These are phyloP conservation scores for Podaxis rugospora DNA, from an alignment of 768 basidiomycete species.

Conservation along the genomic window DNA sequence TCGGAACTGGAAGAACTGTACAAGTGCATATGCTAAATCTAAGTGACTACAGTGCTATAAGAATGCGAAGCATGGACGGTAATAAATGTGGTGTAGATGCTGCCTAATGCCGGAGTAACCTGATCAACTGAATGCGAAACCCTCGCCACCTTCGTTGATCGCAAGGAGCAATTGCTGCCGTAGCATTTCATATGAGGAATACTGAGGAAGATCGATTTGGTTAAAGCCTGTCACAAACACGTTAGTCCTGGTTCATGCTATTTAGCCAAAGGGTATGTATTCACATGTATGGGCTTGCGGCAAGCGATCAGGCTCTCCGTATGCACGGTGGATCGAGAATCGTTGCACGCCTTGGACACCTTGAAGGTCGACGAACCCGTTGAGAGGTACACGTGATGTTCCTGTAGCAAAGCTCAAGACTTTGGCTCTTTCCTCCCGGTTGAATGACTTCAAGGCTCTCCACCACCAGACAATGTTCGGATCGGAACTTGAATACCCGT, in stretches of 20 bases:
- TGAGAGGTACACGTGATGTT: conserved; percentile 88
- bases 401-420: conserved; percentile 97
- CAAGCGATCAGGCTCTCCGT: conserved; percentile 78
- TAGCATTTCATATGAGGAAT: conserved; percentile 95
- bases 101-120: conserved; percentile 26
- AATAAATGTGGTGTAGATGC: conserved; percentile 7
- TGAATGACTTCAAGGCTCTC: conserved; percentile 96
- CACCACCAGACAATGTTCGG: conserved; percentile 99
- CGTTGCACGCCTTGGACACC: conserved; percentile 91
- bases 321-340: conserved; percentile 94
- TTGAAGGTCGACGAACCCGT: conserved; percentile 93
- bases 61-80: conserved; percentile 6
- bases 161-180: conserved; percentile 86
- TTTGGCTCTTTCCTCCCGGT: conserved; percentile 93
- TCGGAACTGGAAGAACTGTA: conserved; percentile 6
- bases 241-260: neutral
- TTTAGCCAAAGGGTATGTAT: conserved; percentile 18
- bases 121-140: conserved; percentile 75
- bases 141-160: conserved; percentile 94
- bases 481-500: conserved; percentile 82
- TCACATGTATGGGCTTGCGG: conserved; percentile 89
- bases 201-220: conserved; percentile 91
- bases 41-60: conserved; percentile 10
- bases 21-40: conserved; percentile 10
- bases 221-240: conserved; percentile 67